Evolutionary conservation across 352 stramenopile species (phyloP).

Genomic region (Phytophthora pistaciae): DNA sequence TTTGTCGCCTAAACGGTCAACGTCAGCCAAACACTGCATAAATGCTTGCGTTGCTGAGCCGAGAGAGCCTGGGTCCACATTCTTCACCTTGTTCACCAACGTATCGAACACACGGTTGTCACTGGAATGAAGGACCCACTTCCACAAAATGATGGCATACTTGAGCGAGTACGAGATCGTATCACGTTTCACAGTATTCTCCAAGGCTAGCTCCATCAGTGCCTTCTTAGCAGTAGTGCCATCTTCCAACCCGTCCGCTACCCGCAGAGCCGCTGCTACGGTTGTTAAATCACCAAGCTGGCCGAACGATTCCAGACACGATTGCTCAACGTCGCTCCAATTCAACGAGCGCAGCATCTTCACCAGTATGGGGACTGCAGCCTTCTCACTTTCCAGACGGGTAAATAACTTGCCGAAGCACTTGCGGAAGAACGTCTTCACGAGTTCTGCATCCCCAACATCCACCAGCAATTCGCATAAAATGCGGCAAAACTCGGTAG

Average conservation of each 20-base stretch:
- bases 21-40: not conserved
- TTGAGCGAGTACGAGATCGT: not conserved
- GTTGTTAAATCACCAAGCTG: not conserved
- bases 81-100: not conserved
- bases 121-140: not conserved
- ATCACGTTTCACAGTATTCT: not conserved
- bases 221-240: not conserved
- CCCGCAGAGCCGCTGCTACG: not conserved
- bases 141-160: not conserved
- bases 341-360: not conserved
- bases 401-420: not conserved
- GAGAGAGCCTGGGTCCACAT: not conserved
- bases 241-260: not conserved
- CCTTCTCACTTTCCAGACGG: not conserved
- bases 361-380: not conserved
- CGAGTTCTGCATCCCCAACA: not conserved
- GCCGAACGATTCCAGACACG: not conserved
- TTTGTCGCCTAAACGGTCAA: constrained; percentile 3
- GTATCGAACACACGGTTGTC: not conserved
- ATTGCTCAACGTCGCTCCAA: not conserved
- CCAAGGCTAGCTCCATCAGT: not conserved
- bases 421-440: not conserved
- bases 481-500: not conserved
- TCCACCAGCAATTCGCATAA: not conserved
- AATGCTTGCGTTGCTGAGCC: not conserved